Evolutionary conservation across 164 flowering plant species (phyloP), one percentile per base, ranked within the genome.

Genomic region (Umbellularia californica): DNA sequence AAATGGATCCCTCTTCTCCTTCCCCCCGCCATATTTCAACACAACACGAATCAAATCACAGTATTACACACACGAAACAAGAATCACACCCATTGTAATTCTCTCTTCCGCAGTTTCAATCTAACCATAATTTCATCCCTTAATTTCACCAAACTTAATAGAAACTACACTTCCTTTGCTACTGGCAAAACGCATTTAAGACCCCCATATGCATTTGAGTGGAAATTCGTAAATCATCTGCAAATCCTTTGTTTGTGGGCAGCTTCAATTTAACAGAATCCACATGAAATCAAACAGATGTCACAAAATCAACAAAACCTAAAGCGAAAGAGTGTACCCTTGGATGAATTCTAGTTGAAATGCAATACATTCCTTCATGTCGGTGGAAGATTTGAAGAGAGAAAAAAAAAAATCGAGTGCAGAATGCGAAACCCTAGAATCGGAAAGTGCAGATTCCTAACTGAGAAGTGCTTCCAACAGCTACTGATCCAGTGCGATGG

Each of bases 1-100:
- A 88, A 85, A 55, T 50, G 85, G 76, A 89, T 77, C 76, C 79
- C 72, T 70, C 77, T 84, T 78, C 74, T 81, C 76, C 79, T 65
- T 70, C 77, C 75, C 41, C 77, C 77, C 14, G 80, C n/a, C 92
- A 87, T 86, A 70, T 77, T 65, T 11, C 28, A 23, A 15, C 68
- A 15, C 24, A 23, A 2, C 68, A 11, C 24, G 28, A 25, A 13
- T 0, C 47, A 41, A 41, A 41, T 41, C 47, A 41, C 47, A 41
- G 68, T 14, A 24, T 9, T 13, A 11, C 68, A 23, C 14, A 24
- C 10, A 25, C 15, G 22, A 65, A 25, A 65, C 27, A 23, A 28
- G 17, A 23, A 28, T 28, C 33, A 28, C 28, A 23, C 14, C 68
- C 15, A 65, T 11, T 23, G 68, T n/a, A 65, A n/a, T 23, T 65